Percentiles rank a stretch among this genome's conserved stretches.
Evolutionary conservation across 257 asterid genomes (phyloP).

Genomic region (Solanum etuberosum): DNA sequence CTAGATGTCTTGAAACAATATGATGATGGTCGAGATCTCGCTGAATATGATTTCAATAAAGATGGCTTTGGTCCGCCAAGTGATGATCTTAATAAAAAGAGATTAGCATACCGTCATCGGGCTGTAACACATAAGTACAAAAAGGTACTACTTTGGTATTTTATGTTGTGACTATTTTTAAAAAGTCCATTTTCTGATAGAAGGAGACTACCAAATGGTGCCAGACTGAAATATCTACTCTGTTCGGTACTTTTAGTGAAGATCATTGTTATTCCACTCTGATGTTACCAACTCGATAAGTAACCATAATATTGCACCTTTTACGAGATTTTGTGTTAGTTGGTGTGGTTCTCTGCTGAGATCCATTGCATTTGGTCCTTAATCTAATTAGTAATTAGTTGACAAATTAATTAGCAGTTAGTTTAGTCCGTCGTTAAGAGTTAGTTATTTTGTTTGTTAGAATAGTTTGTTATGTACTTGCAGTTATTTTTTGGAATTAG

Average conservation of each 20-base stretch:
- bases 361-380: too few relatives aligned
- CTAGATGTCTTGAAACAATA: slow-evolving; percentile 49
- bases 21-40: slow-evolving; percentile 71
- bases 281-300: not conserved
- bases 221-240: not conserved
- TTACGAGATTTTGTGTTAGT: not conserved
- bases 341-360: not conserved
- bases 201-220: not conserved
- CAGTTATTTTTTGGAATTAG: too few relatives aligned
- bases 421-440: too few relatives aligned
- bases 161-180: not conserved
- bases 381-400: too few relatives aligned
- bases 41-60: slow-evolving; percentile 51
- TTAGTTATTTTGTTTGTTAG: too few relatives aligned
- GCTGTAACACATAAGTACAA: slow-evolving; percentile 56
- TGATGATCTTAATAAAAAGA: slow-evolving; percentile 58
- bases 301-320: not conserved
- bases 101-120: slow-evolving; percentile 76
- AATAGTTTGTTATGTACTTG: too few relatives aligned
- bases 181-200: not conserved
- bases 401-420: too few relatives aligned
- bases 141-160: slow-evolving; percentile 35
- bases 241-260: not conserved
- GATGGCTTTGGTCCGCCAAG: slow-evolving; percentile 53
- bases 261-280: not conserved